Evolutionary conservation across 2,329 filamentous ascomycete genomes (phyloP).

Genomic region (Alternaria viburni): DNA sequence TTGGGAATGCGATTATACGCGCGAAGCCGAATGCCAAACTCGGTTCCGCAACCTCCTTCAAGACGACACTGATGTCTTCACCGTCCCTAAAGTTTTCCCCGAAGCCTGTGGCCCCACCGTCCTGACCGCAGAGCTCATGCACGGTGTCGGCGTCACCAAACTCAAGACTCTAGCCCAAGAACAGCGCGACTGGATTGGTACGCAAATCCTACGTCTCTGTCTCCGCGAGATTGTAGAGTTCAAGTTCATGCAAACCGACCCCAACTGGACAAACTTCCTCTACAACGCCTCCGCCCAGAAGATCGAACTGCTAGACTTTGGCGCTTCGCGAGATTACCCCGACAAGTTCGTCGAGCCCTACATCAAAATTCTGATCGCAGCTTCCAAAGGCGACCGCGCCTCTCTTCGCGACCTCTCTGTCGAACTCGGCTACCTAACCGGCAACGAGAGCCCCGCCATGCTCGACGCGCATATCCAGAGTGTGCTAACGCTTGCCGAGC

Average conservation of each 20-base stretch:
- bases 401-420: constrained; percentile 72
- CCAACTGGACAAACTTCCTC: constrained; percentile 99
- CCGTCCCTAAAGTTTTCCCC: constrained; percentile 76
- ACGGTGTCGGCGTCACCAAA: constrained; percentile 84
- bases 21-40: constrained; percentile 81
- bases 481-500: constrained; percentile 88
- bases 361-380: constrained; percentile 78
- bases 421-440: constrained; percentile 87
- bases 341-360: constrained; percentile 80
- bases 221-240: constrained; percentile 93
- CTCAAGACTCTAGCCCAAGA: constrained; percentile 75
- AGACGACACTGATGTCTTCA: constrained; percentile 76
- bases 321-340: constrained; percentile 86
- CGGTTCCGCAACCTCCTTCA: constrained; percentile 79
- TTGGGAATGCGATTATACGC: constrained; percentile 96
- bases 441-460: constrained; percentile 85
- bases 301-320: constrained; percentile 94
- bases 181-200: constrained; percentile 95
- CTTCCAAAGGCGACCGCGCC: constrained; percentile 71
- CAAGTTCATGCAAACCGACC: constrained; percentile 98
- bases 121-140: constrained; percentile 90
- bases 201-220: constrained; percentile 88
- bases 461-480: constrained; percentile 87
- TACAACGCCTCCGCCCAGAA: constrained; percentile 76
- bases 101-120: constrained; percentile 87